Conservation (phyloP, 2,329 filamentous ascomycete species). For the Hymenoscyphus fraxineus region DNA sequence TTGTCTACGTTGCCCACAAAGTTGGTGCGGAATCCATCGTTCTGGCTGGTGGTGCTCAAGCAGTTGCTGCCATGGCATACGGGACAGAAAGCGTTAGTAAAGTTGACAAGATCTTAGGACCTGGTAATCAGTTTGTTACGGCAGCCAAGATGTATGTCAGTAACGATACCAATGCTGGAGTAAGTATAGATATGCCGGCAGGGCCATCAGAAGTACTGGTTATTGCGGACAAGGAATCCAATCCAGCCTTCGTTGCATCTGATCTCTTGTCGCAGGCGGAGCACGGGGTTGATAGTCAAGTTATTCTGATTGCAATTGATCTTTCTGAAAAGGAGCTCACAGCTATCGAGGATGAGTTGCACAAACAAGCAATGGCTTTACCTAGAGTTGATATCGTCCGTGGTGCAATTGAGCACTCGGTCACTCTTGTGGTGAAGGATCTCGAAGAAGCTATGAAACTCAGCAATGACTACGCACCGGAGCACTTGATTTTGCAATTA, state of each 20-base stretch:
- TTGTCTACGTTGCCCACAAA: constrained; percentile 96
- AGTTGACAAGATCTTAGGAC: constrained; percentile 97
- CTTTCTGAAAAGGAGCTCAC: constrained; percentile 67
- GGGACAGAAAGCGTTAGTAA: constrained; percentile 92
- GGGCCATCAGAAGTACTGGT: constrained; percentile 97
- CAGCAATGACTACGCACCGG: constrained; percentile 93
- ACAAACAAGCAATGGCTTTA: constrained; percentile 79
- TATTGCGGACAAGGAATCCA: constrained; percentile 80
- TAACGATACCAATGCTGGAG: constrained; percentile 93
- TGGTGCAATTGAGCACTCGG: constrained; percentile 84
- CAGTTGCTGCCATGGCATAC: constrained; percentile 94
- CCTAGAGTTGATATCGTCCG: constrained; percentile 91
- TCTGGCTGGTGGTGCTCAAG: constrained; percentile 90
- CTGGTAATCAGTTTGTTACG: constrained; percentile 97
- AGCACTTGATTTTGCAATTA: constrained; percentile 92
- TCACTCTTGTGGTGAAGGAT: constrained; percentile 73
- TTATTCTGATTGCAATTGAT: constrained; percentile 82
- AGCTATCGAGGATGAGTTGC: constrained; percentile 88
- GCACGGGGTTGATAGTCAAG: constrained; percentile 94
- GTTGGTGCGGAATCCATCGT: constrained; percentile 95
- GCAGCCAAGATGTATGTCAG: constrained; percentile 97
- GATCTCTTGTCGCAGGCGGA: constrained; percentile 94
- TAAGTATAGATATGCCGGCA: constrained; percentile 97
- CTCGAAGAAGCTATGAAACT: constrained; percentile 71
- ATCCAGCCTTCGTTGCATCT: constrained; percentile 91